These are phyloP conservation scores for Centella asiatica DNA, from an alignment of 129 eudicot genomes.

Conservation along the genomic window DNA sequence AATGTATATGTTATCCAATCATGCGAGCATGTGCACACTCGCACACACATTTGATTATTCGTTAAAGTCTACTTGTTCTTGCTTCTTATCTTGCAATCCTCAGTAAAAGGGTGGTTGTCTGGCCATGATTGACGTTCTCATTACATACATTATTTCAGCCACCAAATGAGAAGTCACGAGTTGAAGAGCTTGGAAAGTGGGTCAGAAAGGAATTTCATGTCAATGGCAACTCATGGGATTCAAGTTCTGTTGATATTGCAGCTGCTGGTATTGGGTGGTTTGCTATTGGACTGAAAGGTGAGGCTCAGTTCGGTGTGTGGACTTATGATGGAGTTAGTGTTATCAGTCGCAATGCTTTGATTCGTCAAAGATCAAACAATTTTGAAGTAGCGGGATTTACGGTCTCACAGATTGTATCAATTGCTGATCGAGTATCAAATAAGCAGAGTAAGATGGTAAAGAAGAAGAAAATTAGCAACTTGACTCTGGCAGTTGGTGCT, in stretches of 20 bases:
- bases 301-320: constrained; percentile 73
- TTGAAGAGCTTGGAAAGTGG: constrained; percentile 80
- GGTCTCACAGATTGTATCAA: constrained; percentile 67
- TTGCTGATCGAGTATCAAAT: constrained; percentile 58
- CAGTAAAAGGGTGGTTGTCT: background rate
- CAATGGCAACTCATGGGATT: constrained; percentile 65
- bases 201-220: constrained; percentile 61
- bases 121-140: background rate
- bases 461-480: constrained; percentile 29
- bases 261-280: constrained; percentile 97
- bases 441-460: constrained; percentile 24
- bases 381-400: constrained; percentile 88
- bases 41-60: too few species aligned
- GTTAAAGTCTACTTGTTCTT: background rate
- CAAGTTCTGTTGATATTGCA: constrained; percentile 67
- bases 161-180: constrained; percentile 61
- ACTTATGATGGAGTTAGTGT: constrained; percentile 77
- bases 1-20: background rate
- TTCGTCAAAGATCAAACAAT: constrained; percentile 45
- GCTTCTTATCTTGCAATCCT: background rate
- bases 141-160: constrained; percentile 43
- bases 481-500: background rate
- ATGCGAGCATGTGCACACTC: too few species aligned
- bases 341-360: constrained; percentile 50
- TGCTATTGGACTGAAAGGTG: constrained; percentile 82